Conservation (phyloP, 2,329 filamentous ascomycete genomes). For the Botrytis cinerea region DNA sequence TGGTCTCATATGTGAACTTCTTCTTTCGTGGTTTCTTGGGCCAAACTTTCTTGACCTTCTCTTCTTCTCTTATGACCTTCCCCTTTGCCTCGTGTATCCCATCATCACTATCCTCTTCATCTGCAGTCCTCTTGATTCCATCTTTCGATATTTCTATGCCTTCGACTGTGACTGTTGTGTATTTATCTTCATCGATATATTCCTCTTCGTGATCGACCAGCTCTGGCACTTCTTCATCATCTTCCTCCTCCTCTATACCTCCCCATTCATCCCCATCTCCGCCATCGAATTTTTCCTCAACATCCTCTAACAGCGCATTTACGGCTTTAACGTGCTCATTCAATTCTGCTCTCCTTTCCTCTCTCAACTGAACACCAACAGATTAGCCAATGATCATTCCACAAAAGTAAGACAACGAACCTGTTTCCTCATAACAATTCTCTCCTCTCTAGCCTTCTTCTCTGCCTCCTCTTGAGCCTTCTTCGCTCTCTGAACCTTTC, state of each 20-base stretch:
- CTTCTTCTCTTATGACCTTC: slow-evolving; percentile 40
- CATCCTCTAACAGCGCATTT: slow-evolving; percentile 52
- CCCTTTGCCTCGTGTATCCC: slow-evolving; percentile 41
- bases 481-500: slow-evolving; percentile 83
- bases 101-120: slow-evolving; percentile 42
- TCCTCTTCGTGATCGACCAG: slow-evolving; percentile 79
- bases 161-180: slow-evolving; percentile 92
- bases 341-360: slow-evolving; percentile 79
- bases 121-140: slow-evolving; percentile 61
- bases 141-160: slow-evolving; percentile 78
- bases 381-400: slow-evolving; percentile 24
- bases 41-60: slow-evolving; percentile 49
- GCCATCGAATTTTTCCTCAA: slow-evolving; percentile 39
- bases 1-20: slow-evolving; percentile 91
- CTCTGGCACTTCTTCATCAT: slow-evolving; percentile 60
- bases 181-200: slow-evolving; percentile 94
- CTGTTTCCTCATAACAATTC: slow-evolving; percentile 71
- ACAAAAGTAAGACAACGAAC: slow-evolving; percentile 49
- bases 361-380: slow-evolving; percentile 64
- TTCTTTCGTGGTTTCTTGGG: slow-evolving; percentile 76
- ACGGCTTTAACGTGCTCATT: slow-evolving; percentile 80
- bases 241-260: slow-evolving; percentile 45
- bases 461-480: slow-evolving; percentile 79
- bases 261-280: slow-evolving; percentile 44
- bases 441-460: slow-evolving; percentile 76